Evolutionary conservation across 257 asterid species (phyloP), one percentile per base, ranked within the genome.

Genomic region (Lycium barbarum): DNA sequence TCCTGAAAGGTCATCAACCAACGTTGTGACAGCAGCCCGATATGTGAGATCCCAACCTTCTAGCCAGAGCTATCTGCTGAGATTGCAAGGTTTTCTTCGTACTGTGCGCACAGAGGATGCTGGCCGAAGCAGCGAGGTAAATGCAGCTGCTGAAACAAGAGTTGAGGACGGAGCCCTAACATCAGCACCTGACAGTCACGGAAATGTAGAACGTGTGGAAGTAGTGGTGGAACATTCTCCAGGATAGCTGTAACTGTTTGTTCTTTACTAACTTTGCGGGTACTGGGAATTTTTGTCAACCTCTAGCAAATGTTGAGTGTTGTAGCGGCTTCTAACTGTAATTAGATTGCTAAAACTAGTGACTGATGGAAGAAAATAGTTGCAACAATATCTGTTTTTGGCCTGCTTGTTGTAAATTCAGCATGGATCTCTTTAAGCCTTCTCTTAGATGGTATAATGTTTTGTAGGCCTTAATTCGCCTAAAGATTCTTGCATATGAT

Each of bases 71-170:
- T 93, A 95, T 86, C 90, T 87, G 81, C 80, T 93, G 88, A 92
- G 99, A 84, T 58, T 95, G 89, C 99, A 94, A 79, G 98, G 97
- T 35, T 89, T 91, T 83, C 93, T 92, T 79, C 94, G 92, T 17
- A 95, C 94, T 1, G 84, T 94, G 70, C 93, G 84, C 43, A 55
- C 93, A 0, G 97, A 86, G 88, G 85, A 89, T 86, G 88, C 88
- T 9, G 87, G 88, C n/a, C 82, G 91, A 2, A 87, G 67, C 20
- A 68, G 83, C 13, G 65, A 53, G 49, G 65, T 51, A 78, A 88
- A 85, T 70, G 78, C 85, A 6, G 93, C 72, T 81, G 85, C 84
- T 78, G 22, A 65, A 11, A 89, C 87, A 83, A 88, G 85, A 7
- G 84, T 88, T 14, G 88, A 88, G 62, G 81, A 84, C 3, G 87